A percentile compares a stretch with the other conserved stretches of the same genome.
phyloP scores from a whole-genome alignment of 2,329 filamentous ascomycete genomes.

The Beauveria sp. region DNA sequence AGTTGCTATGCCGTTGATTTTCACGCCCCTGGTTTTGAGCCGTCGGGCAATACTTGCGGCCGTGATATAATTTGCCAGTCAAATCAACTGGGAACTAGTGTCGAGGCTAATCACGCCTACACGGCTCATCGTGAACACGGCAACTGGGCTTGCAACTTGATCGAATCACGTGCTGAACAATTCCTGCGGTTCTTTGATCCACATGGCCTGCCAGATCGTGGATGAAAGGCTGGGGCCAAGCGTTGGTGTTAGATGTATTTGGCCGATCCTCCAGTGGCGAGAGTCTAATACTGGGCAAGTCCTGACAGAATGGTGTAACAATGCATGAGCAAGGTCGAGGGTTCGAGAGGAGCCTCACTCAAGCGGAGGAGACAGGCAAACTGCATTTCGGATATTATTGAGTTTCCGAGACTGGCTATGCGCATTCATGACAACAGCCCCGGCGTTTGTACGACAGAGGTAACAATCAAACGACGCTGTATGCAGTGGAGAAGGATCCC shows the following conservation, averaged over 20 bases:
- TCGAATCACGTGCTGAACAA: neutral
- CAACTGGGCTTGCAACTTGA: neutral
- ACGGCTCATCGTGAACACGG: neutral
- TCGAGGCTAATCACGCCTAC: neutral
- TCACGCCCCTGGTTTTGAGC: neutral
- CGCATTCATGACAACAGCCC: no score
- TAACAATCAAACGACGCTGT: no score
- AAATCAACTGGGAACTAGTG: neutral
- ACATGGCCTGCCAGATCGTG: constrained; percentile 1
- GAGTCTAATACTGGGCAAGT: no score
- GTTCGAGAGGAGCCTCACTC: neutral
- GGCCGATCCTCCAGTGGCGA: neutral
- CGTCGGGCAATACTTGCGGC: neutral
- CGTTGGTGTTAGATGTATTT: neutral
- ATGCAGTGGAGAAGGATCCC: no score
- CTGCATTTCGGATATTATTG: no score
- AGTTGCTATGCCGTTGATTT: neutral
- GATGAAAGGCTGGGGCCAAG: neutral
- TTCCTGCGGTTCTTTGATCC: neutral
- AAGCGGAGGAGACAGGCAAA: neutral
- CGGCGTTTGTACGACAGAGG: no score
- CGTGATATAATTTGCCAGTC: neutral
- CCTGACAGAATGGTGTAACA: neutral
- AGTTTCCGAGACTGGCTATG: neutral
- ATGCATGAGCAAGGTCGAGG: neutral